Evolutionary conservation across 768 basidiomycete genomes (phyloP).

Genomic region (Termitomyces sp.): DNA sequence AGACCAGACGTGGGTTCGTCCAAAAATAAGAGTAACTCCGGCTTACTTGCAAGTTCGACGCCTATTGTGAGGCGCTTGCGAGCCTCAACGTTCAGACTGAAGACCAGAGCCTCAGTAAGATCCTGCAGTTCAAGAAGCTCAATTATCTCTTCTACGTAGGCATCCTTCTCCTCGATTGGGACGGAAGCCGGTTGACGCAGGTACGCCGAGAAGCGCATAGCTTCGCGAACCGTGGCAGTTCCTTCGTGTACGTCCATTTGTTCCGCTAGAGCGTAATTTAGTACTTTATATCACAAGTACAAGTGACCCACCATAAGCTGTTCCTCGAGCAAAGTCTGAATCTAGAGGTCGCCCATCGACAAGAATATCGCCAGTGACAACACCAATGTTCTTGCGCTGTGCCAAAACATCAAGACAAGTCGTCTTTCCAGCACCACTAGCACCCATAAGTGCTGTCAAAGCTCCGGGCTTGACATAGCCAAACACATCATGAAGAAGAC

Average conservation of each 20-base stretch:
- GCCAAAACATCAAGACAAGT: slow-evolving; percentile 74
- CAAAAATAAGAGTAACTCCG: slow-evolving; percentile 68
- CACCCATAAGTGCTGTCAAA: slow-evolving; percentile 87
- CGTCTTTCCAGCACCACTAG: slow-evolving; percentile 76
- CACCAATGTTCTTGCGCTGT: slow-evolving; percentile 66
- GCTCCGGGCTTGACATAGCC: slow-evolving; percentile 85
- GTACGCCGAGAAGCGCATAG: slow-evolving; percentile 80
- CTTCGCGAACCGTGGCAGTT: slow-evolving; percentile 79
- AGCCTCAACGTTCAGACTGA: slow-evolving; percentile 59
- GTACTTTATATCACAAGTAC: slow-evolving; percentile 18
- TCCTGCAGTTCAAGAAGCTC: slow-evolving; percentile 82
- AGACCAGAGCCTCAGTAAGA: slow-evolving; percentile 76
- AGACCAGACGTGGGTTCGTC: slow-evolving; percentile 45
- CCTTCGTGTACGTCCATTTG: slow-evolving; percentile 85
- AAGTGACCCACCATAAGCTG: slow-evolving; percentile 59
- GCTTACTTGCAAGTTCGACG: slow-evolving; percentile 87
- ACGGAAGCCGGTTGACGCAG: slow-evolving; percentile 70
- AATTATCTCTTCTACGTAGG: slow-evolving; percentile 79
- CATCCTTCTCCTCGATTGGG: slow-evolving; percentile 66
- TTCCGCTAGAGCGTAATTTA: slow-evolving; percentile 40
- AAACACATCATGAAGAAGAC: slow-evolving; percentile 67
- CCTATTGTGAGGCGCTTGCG: slow-evolving; percentile 88
- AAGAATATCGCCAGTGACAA: slow-evolving; percentile 56
- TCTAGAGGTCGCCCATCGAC: slow-evolving; percentile 61
- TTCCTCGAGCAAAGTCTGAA: slow-evolving; percentile 52